Base-by-base conservation (phyloP, 1,284 basidiomycete genomes). In the Sanguinoderma infundibulare region DNA sequence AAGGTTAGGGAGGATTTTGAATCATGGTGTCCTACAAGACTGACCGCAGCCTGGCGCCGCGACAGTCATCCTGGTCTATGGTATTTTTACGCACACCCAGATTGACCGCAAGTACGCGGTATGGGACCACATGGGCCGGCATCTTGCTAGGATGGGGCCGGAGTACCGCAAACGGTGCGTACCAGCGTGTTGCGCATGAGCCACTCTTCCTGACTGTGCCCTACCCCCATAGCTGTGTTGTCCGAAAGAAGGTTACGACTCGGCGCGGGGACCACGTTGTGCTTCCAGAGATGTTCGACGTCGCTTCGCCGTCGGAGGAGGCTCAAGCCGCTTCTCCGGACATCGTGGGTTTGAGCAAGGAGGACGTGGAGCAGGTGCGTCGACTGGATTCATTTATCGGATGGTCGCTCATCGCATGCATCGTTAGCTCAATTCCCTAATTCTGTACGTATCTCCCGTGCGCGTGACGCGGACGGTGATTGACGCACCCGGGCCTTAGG, bases 31-130 rank as follows among this genome's bases (percentile, higher is more conserved):
- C 15, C 5, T 14, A 14, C 6, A 14, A 35, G 14, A 14, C 14
- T 35, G 34, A 35, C 34, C n/a, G 14, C 7, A 14, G 34, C 14
- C 34, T 35, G 14, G 14, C 34, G 34, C 28, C 30, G 14, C 12
- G 3, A 0, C 49, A 88, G 87, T 79, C 1, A 76, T 89, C 58
- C 80, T 78, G 47, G 78, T 90, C 20, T 89, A 86, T 61, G 86
- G 86, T 1, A 78, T 90, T 9, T 86, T 83, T 56, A 88, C 85
- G 0, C 87, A 89, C 58, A 80, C 82, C 0, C 83, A 88, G 64
- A 70, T 87, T 30, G 80, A 83, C 59, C 66, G 75, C 54, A 22
- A 79, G 28, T 76, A n/a, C n/a, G n/a, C n/a, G n/a, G n/a, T 86
- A 38, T 90, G 88, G 89, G 79, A 84, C 30, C 79, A 80, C 0